Evolutionary conservation across 768 basidiomycete species (phyloP).

Genomic region (Auricularia sp.): DNA sequence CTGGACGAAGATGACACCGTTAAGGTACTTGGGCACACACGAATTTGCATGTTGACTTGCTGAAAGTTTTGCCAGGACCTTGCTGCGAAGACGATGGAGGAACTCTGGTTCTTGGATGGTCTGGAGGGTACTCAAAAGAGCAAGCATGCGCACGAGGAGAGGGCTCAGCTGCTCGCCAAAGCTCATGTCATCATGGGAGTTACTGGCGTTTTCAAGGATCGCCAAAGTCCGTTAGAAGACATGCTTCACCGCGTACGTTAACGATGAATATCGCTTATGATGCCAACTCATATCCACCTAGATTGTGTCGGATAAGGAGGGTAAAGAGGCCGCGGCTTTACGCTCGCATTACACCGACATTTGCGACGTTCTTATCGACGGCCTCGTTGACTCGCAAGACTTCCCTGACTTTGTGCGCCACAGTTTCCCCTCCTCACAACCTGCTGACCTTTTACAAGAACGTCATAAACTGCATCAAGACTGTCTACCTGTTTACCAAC

Average conservation of each 20-base stretch:
- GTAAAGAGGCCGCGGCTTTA: constrained; percentile 39
- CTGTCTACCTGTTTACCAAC: constrained; percentile 71
- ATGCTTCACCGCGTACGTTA: constrained; percentile 54
- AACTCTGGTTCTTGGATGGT: constrained; percentile 68
- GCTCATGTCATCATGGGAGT: constrained; percentile 82
- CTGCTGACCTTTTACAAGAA: constrained; percentile 36
- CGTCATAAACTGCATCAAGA: constrained; percentile 73
- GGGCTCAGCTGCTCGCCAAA: constrained; percentile 47
- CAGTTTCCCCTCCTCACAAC: neutral
- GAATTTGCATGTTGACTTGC: constrained; percentile 1
- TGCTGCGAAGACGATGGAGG: constrained; percentile 81
- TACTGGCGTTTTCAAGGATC: constrained; percentile 70
- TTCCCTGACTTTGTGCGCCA: constrained; percentile 63
- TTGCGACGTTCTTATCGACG: constrained; percentile 78
- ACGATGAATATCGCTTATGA: too few relatives aligned
- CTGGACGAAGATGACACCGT: constrained; percentile 91
- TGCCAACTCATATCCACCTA: constrained; percentile 4
- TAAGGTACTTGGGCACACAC: constrained; percentile 34
- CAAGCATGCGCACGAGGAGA: constrained; percentile 34
- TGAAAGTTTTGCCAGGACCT: constrained; percentile 42
- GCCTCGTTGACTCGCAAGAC: constrained; percentile 78
- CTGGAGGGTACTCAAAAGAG: constrained; percentile 1
- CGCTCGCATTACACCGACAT: constrained; percentile 70
- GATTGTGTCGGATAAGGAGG: constrained; percentile 67
- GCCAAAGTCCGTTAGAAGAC: constrained; percentile 76